Evolutionary conservation across 768 basidiomycete species (phyloP).

Genomic region (Collybia mongolica): DNA sequence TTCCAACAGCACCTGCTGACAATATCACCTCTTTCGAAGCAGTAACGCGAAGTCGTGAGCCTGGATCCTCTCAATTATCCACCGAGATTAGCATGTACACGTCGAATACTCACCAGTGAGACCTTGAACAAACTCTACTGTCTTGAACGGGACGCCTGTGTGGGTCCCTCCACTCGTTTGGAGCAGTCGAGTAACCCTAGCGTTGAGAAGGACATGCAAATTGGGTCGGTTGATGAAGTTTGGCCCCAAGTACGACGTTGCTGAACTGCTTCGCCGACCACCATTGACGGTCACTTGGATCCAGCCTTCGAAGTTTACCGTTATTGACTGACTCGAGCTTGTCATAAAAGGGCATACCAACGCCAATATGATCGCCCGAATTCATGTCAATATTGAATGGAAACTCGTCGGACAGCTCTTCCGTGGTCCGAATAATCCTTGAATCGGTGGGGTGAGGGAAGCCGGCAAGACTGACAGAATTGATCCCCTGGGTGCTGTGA

Average conservation of each 20-base stretch:
- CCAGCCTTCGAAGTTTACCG: constrained; percentile 18
- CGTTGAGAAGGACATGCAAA: constrained; percentile 26
- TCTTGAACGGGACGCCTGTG: constrained; percentile 4
- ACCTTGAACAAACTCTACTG: constrained; percentile 19
- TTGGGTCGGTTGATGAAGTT: constrained; percentile 21
- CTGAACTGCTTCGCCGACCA: constrained; percentile 27
- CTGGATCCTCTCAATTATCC: background rate
- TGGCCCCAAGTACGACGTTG: constrained; percentile 27
- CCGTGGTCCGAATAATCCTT: constrained; percentile 26
- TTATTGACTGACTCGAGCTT: background rate
- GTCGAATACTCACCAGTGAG: constrained; percentile 5
- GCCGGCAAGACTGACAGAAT: constrained; percentile 27
- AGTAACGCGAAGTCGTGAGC: constrained; percentile 5
- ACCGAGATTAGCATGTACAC: background rate
- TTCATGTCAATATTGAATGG: constrained; percentile 23
- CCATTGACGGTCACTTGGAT: constrained; percentile 20
- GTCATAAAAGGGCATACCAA: constrained; percentile 15
- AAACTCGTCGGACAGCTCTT: constrained; percentile 22
- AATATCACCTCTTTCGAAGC: constrained; percentile 30
- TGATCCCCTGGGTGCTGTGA: constrained; percentile 28
- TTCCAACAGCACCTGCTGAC: constrained; percentile 29
- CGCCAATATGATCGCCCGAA: constrained; percentile 21
- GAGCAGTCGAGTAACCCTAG: constrained; percentile 18
- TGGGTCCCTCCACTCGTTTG: background rate
- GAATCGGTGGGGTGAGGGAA: constrained; percentile 23